phyloP scores from a whole-genome alignment of 495 filamentous ascomycete genomes.

The Trichoderma parareesei region DNA sequence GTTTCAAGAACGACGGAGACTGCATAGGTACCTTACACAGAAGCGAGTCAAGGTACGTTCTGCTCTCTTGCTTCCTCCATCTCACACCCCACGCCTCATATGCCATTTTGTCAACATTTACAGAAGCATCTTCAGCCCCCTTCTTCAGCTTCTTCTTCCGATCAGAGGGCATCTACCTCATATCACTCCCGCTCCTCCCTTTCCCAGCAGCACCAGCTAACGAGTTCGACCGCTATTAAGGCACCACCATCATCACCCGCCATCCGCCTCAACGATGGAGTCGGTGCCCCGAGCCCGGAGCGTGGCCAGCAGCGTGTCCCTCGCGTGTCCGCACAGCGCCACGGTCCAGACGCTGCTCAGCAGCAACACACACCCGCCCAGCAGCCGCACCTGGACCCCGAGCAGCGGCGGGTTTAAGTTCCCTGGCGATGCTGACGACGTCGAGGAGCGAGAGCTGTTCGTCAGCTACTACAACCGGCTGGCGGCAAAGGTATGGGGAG shows the following conservation, averaged over 20 bases:
- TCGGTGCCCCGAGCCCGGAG: not conserved
- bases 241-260: not conserved
- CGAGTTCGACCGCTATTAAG: not conserved
- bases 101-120: not conserved
- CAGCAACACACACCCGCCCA: slow-evolving; percentile 10
- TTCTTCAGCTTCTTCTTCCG: not conserved
- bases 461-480: slow-evolving; percentile 47
- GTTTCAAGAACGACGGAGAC: no score
- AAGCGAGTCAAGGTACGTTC: no score
- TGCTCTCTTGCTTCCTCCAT: no score
- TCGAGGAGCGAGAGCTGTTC: slow-evolving; percentile 34
- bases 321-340: not conserved
- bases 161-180: not conserved
- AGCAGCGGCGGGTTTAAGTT: slow-evolving; percentile 29
- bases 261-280: not conserved
- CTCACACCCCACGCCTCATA: not conserved
- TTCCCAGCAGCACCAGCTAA: no score
- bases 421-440: slow-evolving; percentile 31
- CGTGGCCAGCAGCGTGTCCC: not conserved
- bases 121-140: not conserved
- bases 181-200: not conserved
- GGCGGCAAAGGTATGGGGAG: slow-evolving; percentile 35
- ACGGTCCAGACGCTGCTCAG: not conserved
- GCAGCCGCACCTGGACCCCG: slow-evolving; percentile 38
- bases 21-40: no score